Evolutionary conservation across 495 filamentous ascomycete species (phyloP), one percentile per base, ranked within the genome.

Genomic region (Aspergillus indologenus): DNA sequence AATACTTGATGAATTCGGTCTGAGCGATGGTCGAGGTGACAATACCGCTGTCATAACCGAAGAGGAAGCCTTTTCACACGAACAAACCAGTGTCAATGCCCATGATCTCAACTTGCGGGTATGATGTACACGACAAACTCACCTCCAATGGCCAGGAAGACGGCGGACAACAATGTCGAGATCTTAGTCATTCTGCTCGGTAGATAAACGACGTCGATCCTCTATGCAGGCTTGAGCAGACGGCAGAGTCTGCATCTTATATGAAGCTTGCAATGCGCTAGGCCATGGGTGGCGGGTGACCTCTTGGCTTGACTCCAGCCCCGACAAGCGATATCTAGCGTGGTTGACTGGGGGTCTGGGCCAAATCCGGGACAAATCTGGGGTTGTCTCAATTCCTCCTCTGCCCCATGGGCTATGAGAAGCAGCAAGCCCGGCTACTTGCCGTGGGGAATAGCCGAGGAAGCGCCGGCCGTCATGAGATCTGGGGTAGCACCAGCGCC

Each of bases 1-100:
- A 81, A 62, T 80, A 78, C 19, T 63, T 65, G 21, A 69, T 59
- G 54, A 81, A 82, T 5, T 56, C 44, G 0, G 44, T 45, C 24
- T 56, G 54, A 20, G 21, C 53, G 21, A 56, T 56, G 20, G 34
- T 56, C 18, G 53, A 56, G 42, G 53, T 23, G 42, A 56, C 43
- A 22, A 56, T 56, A 22, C 53, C 53, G 23, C 53, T 56, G 21
- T 56, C 53, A 26, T 56, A 56, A 21, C 53, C 53, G 23, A 56
- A 56, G 19, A 56, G 53, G 23, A 56, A 56, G 1, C 54, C 44
- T 29, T 3, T 29, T 29, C 4, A 29, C 26, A 29, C n/a, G n/a
- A n/a, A n/a, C n/a, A n/a, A n/a, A n/a, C n/a, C n/a, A n/a, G n/a
- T n/a, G n/a, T n/a, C n/a, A n/a, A n/a, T n/a, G n/a, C n/a, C n/a